A percentile compares a stretch with the other conserved stretches of the same genome.
These are phyloP conservation scores for Solanum rostratum DNA, from an alignment of 257 asterid genomes.

Conservation along the genomic window DNA sequence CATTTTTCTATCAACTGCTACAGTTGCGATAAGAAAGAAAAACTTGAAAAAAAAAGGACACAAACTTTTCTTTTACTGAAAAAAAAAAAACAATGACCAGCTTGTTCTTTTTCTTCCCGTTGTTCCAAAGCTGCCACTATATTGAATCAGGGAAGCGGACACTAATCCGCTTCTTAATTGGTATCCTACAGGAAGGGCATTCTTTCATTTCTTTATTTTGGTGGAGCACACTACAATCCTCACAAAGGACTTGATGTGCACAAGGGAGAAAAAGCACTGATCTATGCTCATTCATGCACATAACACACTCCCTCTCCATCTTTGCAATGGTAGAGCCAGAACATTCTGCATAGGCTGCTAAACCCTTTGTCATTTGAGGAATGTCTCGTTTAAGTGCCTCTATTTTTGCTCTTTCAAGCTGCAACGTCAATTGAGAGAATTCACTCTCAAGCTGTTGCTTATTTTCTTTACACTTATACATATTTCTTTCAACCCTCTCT, in stretches of 20 bases:
- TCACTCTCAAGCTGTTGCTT: slow-evolving; percentile 28
- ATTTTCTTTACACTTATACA: slow-evolving; percentile 21
- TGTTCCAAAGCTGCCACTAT: not conserved
- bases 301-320: slow-evolving; percentile 72
- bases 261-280: slow-evolving; percentile 77
- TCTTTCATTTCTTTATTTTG: slow-evolving; percentile 55
- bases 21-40: not conserved
- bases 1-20: not conserved
- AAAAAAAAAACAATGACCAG: not conserved
- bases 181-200: no score
- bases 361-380: slow-evolving; percentile 12
- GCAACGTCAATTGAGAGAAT: slow-evolving; percentile 32
- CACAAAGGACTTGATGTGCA: slow-evolving; percentile 73
- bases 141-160: slow-evolving; percentile 20
- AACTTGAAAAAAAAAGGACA: not conserved
- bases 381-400: slow-evolving; percentile 30
- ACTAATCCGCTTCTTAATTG: slow-evolving; percentile 34
- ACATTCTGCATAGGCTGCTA: slow-evolving; percentile 27
- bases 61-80: not conserved
- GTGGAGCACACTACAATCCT: slow-evolving; percentile 41
- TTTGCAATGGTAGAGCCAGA: slow-evolving; percentile 16
- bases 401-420: slow-evolving; percentile 33
- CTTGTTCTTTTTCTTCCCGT: not conserved
- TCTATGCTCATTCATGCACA: slow-evolving; percentile 70
- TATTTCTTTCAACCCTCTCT: slow-evolving; percentile 22